Conservation (phyloP, 148 eudicot genomes). For the Vaccinium macrocarpon region DNA sequence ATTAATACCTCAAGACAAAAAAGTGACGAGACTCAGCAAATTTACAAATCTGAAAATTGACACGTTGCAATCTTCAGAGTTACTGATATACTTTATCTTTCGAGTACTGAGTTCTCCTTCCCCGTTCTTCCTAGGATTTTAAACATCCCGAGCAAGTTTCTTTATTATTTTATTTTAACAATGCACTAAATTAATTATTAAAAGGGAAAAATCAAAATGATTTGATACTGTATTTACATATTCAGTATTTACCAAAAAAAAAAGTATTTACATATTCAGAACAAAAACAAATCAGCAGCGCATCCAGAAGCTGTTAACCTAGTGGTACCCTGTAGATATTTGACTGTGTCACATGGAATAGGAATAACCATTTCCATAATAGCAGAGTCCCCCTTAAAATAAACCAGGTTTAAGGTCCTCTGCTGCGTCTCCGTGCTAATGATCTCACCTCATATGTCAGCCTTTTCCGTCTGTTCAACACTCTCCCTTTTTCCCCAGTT, state of each 20-base stretch:
- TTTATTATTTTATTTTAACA: not conserved
- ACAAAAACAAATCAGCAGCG: not conserved
- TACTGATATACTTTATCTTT: not conserved
- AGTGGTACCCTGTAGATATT: not conserved
- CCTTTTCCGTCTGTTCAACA: not conserved
- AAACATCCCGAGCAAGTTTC: not conserved
- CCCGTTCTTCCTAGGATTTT: not conserved
- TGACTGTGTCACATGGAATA: not conserved
- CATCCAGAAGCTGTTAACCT: not conserved
- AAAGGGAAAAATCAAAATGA: not conserved
- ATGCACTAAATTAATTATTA: not conserved
- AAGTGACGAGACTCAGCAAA: not conserved
- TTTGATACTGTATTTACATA: not conserved
- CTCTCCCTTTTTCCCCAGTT: not conserved
- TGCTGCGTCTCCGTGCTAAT: not conserved
- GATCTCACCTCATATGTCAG: not conserved
- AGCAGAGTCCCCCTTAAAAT: not conserved
- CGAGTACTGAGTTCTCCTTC: not conserved
- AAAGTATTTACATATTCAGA: not conserved
- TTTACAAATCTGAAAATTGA: not conserved
- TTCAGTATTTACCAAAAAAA: too few species aligned
- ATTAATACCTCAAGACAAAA: not conserved
- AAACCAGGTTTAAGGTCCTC: not conserved
- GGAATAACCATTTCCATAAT: not conserved
- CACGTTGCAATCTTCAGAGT: not conserved